Conservation (phyloP, 2,329 filamentous ascomycete genomes). For the Fusarium sp. region DNA sequence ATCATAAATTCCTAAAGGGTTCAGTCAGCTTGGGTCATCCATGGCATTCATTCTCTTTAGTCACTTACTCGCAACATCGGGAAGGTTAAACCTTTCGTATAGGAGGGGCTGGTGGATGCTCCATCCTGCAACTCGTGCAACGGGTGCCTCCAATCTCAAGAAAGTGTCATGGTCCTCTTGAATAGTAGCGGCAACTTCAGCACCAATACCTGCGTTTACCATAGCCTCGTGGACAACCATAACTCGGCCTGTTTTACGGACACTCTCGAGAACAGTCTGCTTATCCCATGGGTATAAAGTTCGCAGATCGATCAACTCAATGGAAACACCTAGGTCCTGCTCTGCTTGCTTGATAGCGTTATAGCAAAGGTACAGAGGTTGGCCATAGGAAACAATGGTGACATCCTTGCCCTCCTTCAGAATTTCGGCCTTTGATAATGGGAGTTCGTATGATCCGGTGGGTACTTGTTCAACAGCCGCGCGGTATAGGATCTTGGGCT, state of each 20-base stretch:
- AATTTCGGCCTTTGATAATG: constrained; percentile 86
- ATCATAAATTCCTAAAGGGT: constrained; percentile 72
- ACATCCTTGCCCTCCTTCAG: constrained; percentile 83
- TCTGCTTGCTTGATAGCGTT: constrained; percentile 79
- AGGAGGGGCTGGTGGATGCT: constrained; percentile 83
- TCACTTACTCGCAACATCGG: constrained; percentile 85
- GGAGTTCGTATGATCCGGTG: constrained; percentile 81
- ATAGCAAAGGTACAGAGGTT: constrained; percentile 86
- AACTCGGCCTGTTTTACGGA: constrained; percentile 85
- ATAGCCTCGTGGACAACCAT: constrained; percentile 93
- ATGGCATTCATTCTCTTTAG: too few relatives aligned
- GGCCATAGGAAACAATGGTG: constrained; percentile 89
- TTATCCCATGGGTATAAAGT: constrained; percentile 95
- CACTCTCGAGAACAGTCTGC: constrained; percentile 81
- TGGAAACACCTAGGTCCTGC: constrained; percentile 78
- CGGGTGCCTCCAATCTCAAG: constrained; percentile 83
- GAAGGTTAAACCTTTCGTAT: constrained; percentile 84
- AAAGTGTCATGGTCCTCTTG: constrained; percentile 84
- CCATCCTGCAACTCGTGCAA: constrained; percentile 89
- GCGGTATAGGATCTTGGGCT: constrained; percentile 92
- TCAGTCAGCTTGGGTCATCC: constrained; percentile 15
- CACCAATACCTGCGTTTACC: constrained; percentile 89
- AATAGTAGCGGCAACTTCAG: constrained; percentile 88
- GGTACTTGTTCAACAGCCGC: constrained; percentile 94
- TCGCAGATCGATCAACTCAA: constrained; percentile 88